Evolutionary conservation across 2,329 filamentous ascomycete genomes (phyloP).

Genomic region (Scopulariopsis brevicaulis): DNA sequence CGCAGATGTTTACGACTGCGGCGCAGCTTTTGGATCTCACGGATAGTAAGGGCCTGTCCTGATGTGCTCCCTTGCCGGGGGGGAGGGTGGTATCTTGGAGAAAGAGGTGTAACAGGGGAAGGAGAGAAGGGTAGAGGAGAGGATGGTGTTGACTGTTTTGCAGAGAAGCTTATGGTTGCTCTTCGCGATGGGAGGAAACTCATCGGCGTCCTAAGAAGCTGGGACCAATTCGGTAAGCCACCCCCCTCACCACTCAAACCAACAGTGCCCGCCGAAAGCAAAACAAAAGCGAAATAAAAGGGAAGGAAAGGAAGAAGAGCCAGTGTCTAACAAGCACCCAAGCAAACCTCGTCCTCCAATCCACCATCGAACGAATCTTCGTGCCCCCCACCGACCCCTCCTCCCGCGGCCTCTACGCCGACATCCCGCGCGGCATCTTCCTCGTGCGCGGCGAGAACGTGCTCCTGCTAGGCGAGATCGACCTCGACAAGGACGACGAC

Average conservation of each 20-base stretch:
- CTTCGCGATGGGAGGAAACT: conserved; percentile 90
- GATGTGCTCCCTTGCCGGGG: neutral
- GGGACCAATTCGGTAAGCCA: conserved; percentile 89
- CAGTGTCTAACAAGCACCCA: neutral
- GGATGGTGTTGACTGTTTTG: conserved; percentile 5
- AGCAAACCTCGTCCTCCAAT: conserved; percentile 94
- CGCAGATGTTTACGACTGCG: conserved; percentile 97
- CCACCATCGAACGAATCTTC: conserved; percentile 83
- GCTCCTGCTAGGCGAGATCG: conserved; percentile 88
- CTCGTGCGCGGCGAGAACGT: conserved; percentile 95
- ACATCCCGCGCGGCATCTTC: conserved; percentile 78
- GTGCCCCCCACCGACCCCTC: conserved; percentile 31
- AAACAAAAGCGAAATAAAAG: neutral
- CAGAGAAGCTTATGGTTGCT: conserved; percentile 90
- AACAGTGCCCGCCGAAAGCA: neutral
- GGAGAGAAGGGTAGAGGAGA: neutral
- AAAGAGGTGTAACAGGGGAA: neutral
- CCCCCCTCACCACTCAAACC: neutral
- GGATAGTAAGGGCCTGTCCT: conserved; percentile 64
- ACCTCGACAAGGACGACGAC: conserved; percentile 91
- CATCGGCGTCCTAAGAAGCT: conserved; percentile 83
- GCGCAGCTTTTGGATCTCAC: conserved; percentile 92
- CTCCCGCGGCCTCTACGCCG: conserved; percentile 55
- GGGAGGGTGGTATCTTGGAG: neutral
- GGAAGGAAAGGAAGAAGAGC: neutral